Evolutionary conservation across 768 basidiomycete species (phyloP).

Genomic region (Xanthoconium stramineum): DNA sequence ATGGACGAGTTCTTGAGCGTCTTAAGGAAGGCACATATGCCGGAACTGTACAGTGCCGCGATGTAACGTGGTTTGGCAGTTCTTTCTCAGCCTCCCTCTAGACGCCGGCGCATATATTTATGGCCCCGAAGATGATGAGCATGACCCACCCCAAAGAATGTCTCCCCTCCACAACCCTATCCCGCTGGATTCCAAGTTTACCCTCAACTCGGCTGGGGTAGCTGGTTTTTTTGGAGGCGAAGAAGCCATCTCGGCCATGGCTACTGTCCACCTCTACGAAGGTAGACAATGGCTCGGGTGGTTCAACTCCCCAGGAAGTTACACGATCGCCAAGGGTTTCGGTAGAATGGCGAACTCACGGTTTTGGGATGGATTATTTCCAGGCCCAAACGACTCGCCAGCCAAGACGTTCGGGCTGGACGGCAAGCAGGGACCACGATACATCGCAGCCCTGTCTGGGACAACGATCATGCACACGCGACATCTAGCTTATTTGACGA

Average conservation of each 20-base stretch:
- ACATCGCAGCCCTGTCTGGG: slow-evolving; percentile 29
- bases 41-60: neutral
- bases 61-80: neutral
- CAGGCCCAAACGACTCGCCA: slow-evolving; percentile 27
- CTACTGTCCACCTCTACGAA: slow-evolving; percentile 28
- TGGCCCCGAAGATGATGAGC: neutral
- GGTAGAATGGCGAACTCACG: slow-evolving; percentile 26
- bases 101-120: neutral
- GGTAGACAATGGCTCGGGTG: slow-evolving; percentile 33
- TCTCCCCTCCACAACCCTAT: slow-evolving; percentile 14
- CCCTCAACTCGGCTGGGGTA: slow-evolving; percentile 30
- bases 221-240: slow-evolving; percentile 38
- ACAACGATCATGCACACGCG: slow-evolving; percentile 1
- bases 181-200: slow-evolving; percentile 2
- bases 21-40: neutral
- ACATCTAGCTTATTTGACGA: slow-evolving; percentile 23
- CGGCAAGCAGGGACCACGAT: slow-evolving; percentile 28
- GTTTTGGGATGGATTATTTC: slow-evolving; percentile 34
- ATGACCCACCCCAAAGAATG: neutral
- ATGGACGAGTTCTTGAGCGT: neutral
- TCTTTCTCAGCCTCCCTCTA: neutral
- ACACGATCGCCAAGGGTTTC: slow-evolving; percentile 29
- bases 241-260: slow-evolving; percentile 35
- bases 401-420: slow-evolving; percentile 28
- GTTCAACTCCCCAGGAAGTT: slow-evolving; percentile 37